Percentiles rank a stretch among this genome's conserved stretches.
Conservation (phyloP, 73 alveolate genomes). For the Durusdinium trenchii region DNA sequence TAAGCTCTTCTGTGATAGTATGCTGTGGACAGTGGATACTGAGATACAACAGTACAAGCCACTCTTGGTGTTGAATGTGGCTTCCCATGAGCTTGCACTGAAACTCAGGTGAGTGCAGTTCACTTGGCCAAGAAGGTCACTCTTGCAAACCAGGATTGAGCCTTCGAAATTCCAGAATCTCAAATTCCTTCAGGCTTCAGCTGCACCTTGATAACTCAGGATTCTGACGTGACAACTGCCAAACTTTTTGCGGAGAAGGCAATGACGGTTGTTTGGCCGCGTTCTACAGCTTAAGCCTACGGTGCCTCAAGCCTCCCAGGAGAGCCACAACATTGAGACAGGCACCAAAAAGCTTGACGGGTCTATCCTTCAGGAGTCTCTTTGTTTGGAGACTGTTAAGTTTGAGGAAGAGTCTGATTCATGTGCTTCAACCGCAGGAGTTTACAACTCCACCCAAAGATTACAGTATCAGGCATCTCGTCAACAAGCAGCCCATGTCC, state of each 20-base stretch:
- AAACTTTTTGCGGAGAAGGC: slow-evolving; percentile 13
- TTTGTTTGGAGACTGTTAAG: too few relatives aligned
- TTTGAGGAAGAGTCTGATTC: too few relatives aligned
- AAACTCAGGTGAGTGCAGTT: slow-evolving; percentile 41
- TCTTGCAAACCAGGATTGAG: neutral
- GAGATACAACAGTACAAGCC: too few relatives aligned
- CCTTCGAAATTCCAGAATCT: neutral
- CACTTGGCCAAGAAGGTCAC: slow-evolving; percentile 54
- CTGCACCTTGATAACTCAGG: too few relatives aligned
- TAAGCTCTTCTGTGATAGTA: too few relatives aligned
- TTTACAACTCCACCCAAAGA: slow-evolving; percentile 66
- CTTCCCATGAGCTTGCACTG: neutral
- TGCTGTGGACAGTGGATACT: too few relatives aligned
- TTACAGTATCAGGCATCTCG: slow-evolving; percentile 39
- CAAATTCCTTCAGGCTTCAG: neutral
- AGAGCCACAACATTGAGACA: neutral
- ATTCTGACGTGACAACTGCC: neutral
- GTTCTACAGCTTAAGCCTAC: neutral
- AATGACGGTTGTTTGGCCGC: neutral
- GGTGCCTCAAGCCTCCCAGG: neutral
- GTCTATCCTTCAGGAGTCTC: too few relatives aligned
- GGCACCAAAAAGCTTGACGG: too few relatives aligned
- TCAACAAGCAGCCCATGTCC: neutral
- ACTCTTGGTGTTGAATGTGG: too few relatives aligned
- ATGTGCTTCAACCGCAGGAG: too few relatives aligned